Conservation (phyloP, 345 rosid species). For the Gossypium australe region DNA sequence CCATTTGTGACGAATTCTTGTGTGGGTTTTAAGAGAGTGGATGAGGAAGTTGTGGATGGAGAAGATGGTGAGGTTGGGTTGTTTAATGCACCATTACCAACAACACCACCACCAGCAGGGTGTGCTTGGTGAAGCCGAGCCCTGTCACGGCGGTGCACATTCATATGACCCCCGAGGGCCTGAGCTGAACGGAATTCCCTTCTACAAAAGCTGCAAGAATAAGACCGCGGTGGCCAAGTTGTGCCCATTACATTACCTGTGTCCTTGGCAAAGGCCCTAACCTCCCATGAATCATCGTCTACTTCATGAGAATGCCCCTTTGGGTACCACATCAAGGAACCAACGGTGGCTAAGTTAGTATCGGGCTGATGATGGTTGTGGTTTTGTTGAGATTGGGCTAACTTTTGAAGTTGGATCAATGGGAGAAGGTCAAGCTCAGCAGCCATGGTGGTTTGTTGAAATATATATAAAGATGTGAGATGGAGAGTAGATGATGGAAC, state of each 20-base stretch:
- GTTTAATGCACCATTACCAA: too few relatives aligned
- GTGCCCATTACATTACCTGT: slow-evolving; percentile 64
- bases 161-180: slow-evolving; percentile 98
- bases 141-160: slow-evolving; percentile 91
- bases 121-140: slow-evolving; percentile 64
- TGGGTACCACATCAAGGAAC: slow-evolving; percentile 67
- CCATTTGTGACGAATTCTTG: slow-evolving; percentile 43
- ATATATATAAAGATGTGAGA: slow-evolving; percentile 16
- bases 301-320: slow-evolving; percentile 28
- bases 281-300: slow-evolving; percentile 94
- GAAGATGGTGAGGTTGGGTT: slow-evolving; percentile 10
- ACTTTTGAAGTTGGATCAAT: slow-evolving; percentile 27
- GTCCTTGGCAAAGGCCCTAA: slow-evolving; percentile 83
- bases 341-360: neutral
- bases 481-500: slow-evolving; percentile 17
- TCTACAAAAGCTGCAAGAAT: slow-evolving; percentile 83
- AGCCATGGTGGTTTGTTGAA: slow-evolving; percentile 24
- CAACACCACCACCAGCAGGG: neutral
- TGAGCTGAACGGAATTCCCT: slow-evolving; percentile 94
- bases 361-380: neutral
- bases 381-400: slow-evolving; percentile 24
- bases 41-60: slow-evolving; percentile 19
- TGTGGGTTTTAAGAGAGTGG: slow-evolving; percentile 33
- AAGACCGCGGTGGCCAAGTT: slow-evolving; percentile 97
- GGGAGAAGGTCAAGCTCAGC: slow-evolving; percentile 43